Percentiles rank a stretch among this genome's conserved stretches.
These are phyloP conservation scores for Fomitopsis serialis DNA, from an alignment of 768 basidiomycete species.

Conservation along the genomic window DNA sequence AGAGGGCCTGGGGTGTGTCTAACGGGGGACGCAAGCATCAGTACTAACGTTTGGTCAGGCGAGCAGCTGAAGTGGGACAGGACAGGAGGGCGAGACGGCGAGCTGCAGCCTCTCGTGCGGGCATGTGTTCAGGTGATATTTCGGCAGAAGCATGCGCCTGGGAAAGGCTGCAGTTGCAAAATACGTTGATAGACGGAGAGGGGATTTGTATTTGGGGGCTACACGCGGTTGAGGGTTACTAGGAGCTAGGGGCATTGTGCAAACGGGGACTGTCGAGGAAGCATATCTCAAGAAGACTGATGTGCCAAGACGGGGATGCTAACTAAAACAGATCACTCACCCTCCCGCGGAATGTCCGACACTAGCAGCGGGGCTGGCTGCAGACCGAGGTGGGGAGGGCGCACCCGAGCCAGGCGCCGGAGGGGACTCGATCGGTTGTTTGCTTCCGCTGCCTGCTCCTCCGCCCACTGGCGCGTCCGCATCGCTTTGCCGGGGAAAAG, in stretches of 20 bases:
- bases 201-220: neutral
- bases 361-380: neutral
- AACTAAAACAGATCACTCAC: neutral
- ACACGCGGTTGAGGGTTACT: neutral
- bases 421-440: neutral
- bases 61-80: neutral
- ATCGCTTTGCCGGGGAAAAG: neutral
- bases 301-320: neutral
- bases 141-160: slow-evolving; percentile 1
- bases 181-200: neutral
- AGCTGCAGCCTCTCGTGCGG: neutral
- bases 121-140: neutral
- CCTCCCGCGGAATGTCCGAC: neutral
- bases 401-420: neutral
- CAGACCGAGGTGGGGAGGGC: neutral
- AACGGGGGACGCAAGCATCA: neutral
- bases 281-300: neutral
- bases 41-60: neutral
- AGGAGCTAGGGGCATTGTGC: neutral
- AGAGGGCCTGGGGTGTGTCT: neutral
- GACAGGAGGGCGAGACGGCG: neutral
- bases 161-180: neutral
- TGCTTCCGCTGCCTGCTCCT: neutral
- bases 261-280: neutral
- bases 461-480: neutral